These are phyloP conservation scores for Angomonas deanei DNA, from an alignment of 208 protist genomes.

Conservation along the genomic window DNA sequence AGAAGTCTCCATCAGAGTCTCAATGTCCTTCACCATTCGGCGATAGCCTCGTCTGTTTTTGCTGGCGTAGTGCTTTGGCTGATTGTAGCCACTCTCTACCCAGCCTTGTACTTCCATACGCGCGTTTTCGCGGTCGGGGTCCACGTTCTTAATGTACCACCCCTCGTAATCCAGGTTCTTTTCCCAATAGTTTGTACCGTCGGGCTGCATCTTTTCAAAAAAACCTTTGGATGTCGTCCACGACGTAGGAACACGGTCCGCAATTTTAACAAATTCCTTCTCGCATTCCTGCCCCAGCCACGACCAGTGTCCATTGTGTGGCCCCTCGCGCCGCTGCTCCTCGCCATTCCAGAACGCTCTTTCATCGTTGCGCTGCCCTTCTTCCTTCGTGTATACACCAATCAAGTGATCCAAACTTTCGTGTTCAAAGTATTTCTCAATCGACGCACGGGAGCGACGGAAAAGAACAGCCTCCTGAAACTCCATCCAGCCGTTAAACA, in stretches of 20 bases:
- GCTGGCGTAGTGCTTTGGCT: slow-evolving; percentile 85
- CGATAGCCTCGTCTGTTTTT: slow-evolving; percentile 88
- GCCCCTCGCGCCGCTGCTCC: slow-evolving; percentile 78
- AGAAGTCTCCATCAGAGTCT: slow-evolving; percentile 85
- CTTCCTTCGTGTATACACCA: slow-evolving; percentile 67
- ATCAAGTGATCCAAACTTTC: slow-evolving; percentile 67
- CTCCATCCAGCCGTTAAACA: slow-evolving; percentile 89
- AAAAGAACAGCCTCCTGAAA: slow-evolving; percentile 82
- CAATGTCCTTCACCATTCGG: slow-evolving; percentile 85
- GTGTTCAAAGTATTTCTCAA: slow-evolving; percentile 79
- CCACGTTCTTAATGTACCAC: slow-evolving; percentile 90
- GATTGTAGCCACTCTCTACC: slow-evolving; percentile 85
- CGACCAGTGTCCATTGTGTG: slow-evolving; percentile 86
- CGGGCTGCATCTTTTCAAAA: slow-evolving; percentile 76
- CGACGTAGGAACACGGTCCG: slow-evolving; percentile 69
- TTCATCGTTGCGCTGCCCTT: slow-evolving; percentile 73
- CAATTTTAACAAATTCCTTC: slow-evolving; percentile 76
- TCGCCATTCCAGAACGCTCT: slow-evolving; percentile 84
- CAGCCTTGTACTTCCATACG: slow-evolving; percentile 76
- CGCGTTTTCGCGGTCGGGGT: slow-evolving; percentile 79
- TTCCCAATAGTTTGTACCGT: slow-evolving; percentile 89
- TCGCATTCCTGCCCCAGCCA: slow-evolving; percentile 76
- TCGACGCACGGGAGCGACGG: slow-evolving; percentile 58
- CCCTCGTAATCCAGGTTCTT: slow-evolving; percentile 91
- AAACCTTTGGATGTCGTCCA: slow-evolving; percentile 84